These are phyloP conservation scores for Sporothrix variecibatus DNA, from an alignment of 2,329 filamentous ascomycete species.

Conservation along the genomic window DNA sequence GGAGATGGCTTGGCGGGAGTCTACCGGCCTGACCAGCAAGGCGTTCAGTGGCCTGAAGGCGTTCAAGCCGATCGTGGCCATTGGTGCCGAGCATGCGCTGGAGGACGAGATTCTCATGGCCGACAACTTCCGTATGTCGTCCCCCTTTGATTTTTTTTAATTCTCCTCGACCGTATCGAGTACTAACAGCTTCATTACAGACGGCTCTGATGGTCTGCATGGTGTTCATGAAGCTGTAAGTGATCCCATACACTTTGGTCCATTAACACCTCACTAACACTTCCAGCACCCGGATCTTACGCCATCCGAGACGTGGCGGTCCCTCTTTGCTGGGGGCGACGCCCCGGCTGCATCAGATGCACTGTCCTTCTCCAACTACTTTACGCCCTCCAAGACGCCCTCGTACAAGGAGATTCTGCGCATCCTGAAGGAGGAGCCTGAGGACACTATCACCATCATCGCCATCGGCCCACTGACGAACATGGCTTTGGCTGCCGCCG, in stretches of 20 bases:
- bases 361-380: constrained; percentile 59
- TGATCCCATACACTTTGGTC: too few species aligned
- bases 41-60: constrained; percentile 73
- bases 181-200: constrained; percentile 43
- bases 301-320: constrained; percentile 72
- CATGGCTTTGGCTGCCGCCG: constrained; percentile 80
- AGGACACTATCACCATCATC: constrained; percentile 84
- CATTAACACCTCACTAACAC: too few species aligned
- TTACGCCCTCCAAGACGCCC: constrained; percentile 71
- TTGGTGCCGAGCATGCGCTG: constrained; percentile 83
- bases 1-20: constrained; percentile 80
- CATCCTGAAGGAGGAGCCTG: constrained; percentile 77
- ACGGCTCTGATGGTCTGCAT: constrained; percentile 75
- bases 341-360: constrained; percentile 40
- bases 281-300: constrained; percentile 67
- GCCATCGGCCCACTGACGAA: constrained; percentile 93
- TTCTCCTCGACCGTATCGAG: background rate
- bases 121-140: constrained; percentile 78
- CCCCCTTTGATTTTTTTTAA: background rate
- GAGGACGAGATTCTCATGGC: constrained; percentile 79
- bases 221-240: constrained; percentile 65
- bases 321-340: constrained; percentile 58
- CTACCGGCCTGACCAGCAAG: constrained; percentile 59
- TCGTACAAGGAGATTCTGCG: constrained; percentile 89
- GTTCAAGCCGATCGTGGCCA: constrained; percentile 78